Conservation (phyloP, 768 basidiomycete species). For the Neoboletus brunneissimus region DNA sequence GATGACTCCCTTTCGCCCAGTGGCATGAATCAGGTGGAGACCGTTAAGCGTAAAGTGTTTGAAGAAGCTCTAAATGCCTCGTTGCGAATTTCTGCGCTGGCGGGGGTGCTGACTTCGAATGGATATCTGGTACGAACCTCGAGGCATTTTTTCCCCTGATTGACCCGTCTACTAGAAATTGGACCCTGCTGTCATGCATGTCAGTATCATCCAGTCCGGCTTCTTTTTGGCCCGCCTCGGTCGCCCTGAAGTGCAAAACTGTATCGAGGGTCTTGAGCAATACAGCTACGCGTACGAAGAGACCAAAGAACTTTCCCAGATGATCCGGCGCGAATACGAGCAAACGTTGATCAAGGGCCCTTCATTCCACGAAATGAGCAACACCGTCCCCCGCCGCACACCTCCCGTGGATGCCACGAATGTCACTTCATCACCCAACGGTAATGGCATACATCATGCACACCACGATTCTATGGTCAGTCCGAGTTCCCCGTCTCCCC, state of each 20-base stretch:
- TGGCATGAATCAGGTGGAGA: constrained; percentile 59
- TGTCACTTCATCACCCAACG: constrained; percentile 12
- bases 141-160: constrained; percentile 1
- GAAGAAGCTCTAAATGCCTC: constrained; percentile 86
- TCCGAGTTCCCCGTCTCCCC: not conserved
- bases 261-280: constrained; percentile 83
- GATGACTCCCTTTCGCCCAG: constrained; percentile 43
- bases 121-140: constrained; percentile 68
- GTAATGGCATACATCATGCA: constrained; percentile 16
- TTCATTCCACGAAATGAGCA: constrained; percentile 42
- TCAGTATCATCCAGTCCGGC: constrained; percentile 82
- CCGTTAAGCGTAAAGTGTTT: constrained; percentile 62
- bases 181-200: constrained; percentile 88
- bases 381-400: constrained; percentile 28
- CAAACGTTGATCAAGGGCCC: constrained; percentile 39
- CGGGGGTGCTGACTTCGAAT: constrained; percentile 80
- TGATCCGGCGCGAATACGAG: constrained; percentile 53
- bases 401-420: constrained; percentile 16
- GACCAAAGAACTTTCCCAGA: constrained; percentile 70
- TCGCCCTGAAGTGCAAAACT: constrained; percentile 77
- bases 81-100: constrained; percentile 83
- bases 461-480: constrained; percentile 24
- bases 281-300: constrained; percentile 88
- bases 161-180: constrained; percentile 47
- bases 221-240: constrained; percentile 78